Conservation (phyloP, 371 early-diverging fungal genomes). For the Ordospora pajunii region DNA sequence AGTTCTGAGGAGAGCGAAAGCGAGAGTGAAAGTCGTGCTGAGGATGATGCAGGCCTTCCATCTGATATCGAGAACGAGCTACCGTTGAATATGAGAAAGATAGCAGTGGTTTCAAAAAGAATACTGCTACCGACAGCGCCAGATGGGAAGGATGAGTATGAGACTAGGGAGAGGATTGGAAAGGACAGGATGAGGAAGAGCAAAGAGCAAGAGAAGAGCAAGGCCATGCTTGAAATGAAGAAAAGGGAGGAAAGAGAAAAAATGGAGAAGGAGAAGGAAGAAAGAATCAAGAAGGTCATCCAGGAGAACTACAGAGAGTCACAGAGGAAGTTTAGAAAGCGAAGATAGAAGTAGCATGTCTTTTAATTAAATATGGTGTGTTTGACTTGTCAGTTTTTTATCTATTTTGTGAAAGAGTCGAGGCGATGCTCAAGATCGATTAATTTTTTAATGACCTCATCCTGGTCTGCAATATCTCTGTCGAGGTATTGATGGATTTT, state of each 20-base stretch:
- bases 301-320: slow-evolving; percentile 15
- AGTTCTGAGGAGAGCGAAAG: slow-evolving; percentile 60
- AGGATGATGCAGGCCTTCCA: slow-evolving; percentile 30
- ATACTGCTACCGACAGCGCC: slow-evolving; percentile 44
- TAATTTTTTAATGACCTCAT: slow-evolving; percentile 22
- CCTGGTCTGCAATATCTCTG: slow-evolving; percentile 28
- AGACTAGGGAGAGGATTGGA: neutral
- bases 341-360: neutral
- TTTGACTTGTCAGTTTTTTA: slow-evolving; percentile 14
- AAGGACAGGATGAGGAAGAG: slow-evolving; percentile 13
- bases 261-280: slow-evolving; percentile 32
- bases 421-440: slow-evolving; percentile 23
- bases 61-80: slow-evolving; percentile 12
- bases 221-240: neutral
- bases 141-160: slow-evolving; percentile 22
- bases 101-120: slow-evolving; percentile 16
- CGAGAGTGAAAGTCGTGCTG: slow-evolving; percentile 66
- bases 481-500: slow-evolving; percentile 57
- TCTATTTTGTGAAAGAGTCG: slow-evolving; percentile 12
- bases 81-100: slow-evolving; percentile 34
- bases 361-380: slow-evolving; percentile 4
- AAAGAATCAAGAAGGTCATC: slow-evolving; percentile 14
- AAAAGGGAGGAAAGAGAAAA: slow-evolving; percentile 10
- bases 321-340: neutral
- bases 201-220: slow-evolving; percentile 30